Percentiles rank a stretch among this genome's conserved stretches.
Evolutionary conservation across 768 basidiomycete species (phyloP).

Genomic region (Gymnopilus junonius): DNA sequence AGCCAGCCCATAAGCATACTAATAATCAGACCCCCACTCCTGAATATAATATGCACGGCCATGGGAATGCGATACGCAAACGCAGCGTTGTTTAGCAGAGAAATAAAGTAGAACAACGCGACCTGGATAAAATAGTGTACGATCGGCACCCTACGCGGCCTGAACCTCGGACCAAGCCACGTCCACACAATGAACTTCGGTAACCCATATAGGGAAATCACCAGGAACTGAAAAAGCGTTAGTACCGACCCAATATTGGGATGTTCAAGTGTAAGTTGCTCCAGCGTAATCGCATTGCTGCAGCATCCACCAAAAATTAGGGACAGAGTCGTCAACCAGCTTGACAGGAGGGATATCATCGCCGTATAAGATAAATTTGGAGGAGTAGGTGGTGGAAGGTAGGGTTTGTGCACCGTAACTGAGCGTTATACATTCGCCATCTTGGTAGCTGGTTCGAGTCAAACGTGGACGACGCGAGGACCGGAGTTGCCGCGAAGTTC

Average conservation of each 20-base stretch:
- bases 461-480: conserved; percentile 16
- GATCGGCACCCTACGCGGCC: conserved; percentile 71
- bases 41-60: conserved; percentile 92
- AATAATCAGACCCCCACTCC: conserved; percentile 85
- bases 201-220: conserved; percentile 77
- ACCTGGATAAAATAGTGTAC: conserved; percentile 80
- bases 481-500: not conserved
- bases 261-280: conserved; percentile 69
- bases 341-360: conserved; percentile 24
- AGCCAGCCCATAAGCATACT: conserved; percentile 83
- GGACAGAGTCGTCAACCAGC: conserved; percentile 68
- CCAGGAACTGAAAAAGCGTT: conserved; percentile 85
- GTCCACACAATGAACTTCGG: conserved; percentile 63
- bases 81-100: conserved; percentile 88
- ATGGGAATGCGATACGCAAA: conserved; percentile 89
- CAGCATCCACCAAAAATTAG: conserved; percentile 94
- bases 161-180: conserved; percentile 55
- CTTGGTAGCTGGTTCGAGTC: not conserved
- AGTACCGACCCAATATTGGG: conserved; percentile 81
- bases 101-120: conserved; percentile 76
- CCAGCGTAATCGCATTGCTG: conserved; percentile 81
- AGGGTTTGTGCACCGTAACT: not conserved
- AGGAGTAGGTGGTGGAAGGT: not conserved
- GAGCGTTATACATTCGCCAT: not conserved
- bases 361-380: not conserved